These are phyloP conservation scores for Yamadazyma kitorensis DNA, from an alignment of 805 yeast species.

Conservation along the genomic window DNA sequence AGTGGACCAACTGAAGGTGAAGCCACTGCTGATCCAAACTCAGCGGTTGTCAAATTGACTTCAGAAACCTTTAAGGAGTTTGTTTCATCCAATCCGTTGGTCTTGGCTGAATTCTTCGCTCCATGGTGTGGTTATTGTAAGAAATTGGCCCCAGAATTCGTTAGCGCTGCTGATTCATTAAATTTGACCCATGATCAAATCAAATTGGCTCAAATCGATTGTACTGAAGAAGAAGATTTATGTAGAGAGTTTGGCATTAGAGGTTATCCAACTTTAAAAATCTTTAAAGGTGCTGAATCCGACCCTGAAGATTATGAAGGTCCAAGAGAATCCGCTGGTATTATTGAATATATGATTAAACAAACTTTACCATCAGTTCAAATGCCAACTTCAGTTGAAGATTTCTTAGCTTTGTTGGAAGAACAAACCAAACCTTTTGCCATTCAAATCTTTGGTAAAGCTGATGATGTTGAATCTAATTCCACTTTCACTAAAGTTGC, in stretches of 20 bases:
- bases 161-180: conserved; percentile 66
- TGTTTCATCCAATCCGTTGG: conserved; percentile 70
- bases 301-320: conserved; percentile 71
- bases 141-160: conserved; percentile 76
- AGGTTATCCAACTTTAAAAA: conserved; percentile 85
- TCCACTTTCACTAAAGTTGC: conserved; percentile 66
- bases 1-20: conserved; percentile 46
- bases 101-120: conserved; percentile 84
- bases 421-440: conserved; percentile 53
- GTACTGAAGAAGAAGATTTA: conserved; percentile 72
- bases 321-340: conserved; percentile 77
- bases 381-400: conserved; percentile 41
- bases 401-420: conserved; percentile 48
- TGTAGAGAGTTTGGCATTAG: conserved; percentile 65
- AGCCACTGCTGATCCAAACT: conserved; percentile 76
- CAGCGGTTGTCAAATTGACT: conserved; percentile 82
- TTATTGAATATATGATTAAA: conserved; percentile 74
- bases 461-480: conserved; percentile 36
- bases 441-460: conserved; percentile 46
- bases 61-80: conserved; percentile 63
- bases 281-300: conserved; percentile 58
- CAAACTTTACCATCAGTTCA: conserved; percentile 72
- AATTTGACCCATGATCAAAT: conserved; percentile 46
- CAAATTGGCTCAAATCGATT: conserved; percentile 79
- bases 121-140: conserved; percentile 99